Conservation (phyloP, 1,284 basidiomycete species). For the Sanghuangporus sanghuang region DNA sequence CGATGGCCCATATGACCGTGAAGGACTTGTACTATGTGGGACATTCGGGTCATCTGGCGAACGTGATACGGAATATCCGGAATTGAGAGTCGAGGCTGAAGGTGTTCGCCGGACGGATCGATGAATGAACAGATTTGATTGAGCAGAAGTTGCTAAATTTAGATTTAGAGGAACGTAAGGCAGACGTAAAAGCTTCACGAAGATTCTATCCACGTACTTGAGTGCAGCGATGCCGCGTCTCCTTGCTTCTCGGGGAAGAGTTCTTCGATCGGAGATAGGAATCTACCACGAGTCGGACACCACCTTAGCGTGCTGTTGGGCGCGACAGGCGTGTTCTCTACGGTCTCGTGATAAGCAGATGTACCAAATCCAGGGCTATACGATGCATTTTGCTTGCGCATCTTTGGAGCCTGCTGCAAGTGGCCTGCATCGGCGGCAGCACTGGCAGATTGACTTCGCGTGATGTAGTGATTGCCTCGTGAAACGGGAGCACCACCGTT, state of each 20-base stretch:
- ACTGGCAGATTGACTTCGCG: conserved; percentile 17
- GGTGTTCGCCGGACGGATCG: conserved; percentile 16
- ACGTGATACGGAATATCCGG: conserved; percentile 10
- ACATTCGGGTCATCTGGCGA: conserved; percentile 2
- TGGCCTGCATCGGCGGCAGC: background rate
- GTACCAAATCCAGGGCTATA: background rate
- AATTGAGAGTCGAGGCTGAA: conserved; percentile 16
- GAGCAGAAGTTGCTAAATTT: conserved; percentile 7
- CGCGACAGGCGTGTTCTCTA: background rate
- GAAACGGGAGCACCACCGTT: background rate
- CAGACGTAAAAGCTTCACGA: background rate
- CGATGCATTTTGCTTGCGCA: conserved; percentile 9
- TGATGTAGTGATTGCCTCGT: conserved; percentile 16
- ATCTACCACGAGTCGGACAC: background rate
- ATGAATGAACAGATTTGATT: conserved; percentile 18
- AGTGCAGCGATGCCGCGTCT: conserved; percentile 15
- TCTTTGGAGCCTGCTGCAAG: conserved; percentile 1
- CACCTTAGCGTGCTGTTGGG: background rate
- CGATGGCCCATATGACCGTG: background rate
- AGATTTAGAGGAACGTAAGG: background rate
- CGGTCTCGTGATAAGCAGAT: background rate
- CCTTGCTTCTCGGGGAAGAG: conserved; percentile 14
- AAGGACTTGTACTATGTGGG: background rate
- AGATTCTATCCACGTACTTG: conserved; percentile 6
- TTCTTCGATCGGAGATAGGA: conserved; percentile 17